Conservation (phyloP, 805 yeast genomes). For the Zygosaccharomyces lentus region DNA sequence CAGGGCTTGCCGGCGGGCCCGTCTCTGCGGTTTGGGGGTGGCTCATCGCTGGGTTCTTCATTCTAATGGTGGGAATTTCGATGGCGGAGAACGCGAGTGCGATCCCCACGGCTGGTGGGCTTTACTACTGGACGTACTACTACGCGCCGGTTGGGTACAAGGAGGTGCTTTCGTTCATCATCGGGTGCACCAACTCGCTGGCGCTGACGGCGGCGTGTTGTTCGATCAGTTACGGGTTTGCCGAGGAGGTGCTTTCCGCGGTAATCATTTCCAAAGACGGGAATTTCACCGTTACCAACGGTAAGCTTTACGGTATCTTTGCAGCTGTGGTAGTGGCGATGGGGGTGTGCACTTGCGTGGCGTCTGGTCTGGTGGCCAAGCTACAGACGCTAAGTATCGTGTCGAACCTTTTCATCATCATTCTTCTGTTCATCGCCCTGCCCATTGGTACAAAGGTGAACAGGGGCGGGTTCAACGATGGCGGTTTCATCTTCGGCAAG, state of each 20-base stretch:
- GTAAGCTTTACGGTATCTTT: conserved; percentile 58
- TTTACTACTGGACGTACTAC: conserved; percentile 64
- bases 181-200: conserved; percentile 64
- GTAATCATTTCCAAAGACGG: conserved; percentile 54
- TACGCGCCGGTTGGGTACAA: conserved; percentile 54
- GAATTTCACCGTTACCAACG: conserved; percentile 49
- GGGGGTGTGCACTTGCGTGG: conserved; percentile 48
- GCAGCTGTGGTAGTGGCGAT: conserved; percentile 56
- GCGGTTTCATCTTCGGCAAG: conserved; percentile 51
- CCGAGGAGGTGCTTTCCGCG: conserved; percentile 54
- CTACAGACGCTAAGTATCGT: conserved; percentile 57
- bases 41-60: conserved; percentile 50
- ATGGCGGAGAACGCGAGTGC: conserved; percentile 66
- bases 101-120: conserved; percentile 72
- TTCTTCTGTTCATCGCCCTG: conserved; percentile 56
- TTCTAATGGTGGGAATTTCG: conserved; percentile 53
- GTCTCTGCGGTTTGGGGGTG: conserved; percentile 67
- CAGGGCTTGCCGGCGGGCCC: conserved; percentile 59
- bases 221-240: conserved; percentile 66
- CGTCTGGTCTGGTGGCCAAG: conserved; percentile 53
- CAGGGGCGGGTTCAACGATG: conserved; percentile 42
- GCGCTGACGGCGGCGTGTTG: conserved; percentile 65
- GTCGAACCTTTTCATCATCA: conserved; percentile 49
- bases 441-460: conserved; percentile 52
- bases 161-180: conserved; percentile 54